Evolutionary conservation across 148 eudicot genomes (phyloP), one percentile per base, ranked within the genome.

Genomic region (Fallopia convolvulus): DNA sequence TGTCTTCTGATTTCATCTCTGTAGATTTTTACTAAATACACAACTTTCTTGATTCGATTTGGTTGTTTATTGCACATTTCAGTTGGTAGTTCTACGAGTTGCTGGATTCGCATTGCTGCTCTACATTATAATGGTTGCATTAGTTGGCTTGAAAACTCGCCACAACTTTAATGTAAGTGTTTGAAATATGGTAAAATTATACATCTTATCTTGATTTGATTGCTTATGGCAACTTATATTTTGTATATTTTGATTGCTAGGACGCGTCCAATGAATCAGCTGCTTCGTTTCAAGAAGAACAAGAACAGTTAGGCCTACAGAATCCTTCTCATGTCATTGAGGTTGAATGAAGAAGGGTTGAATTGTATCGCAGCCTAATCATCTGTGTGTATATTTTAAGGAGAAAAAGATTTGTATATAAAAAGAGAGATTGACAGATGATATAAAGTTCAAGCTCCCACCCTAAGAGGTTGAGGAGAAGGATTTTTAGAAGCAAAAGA

Each of bases 81-180:
- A 68, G 72, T 68, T 68, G 72, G 72, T 68, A 68, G 72, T 36
- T 6, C 21, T 68, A 33, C 44, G 72, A 6, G 44, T 68, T 17
- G 72, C 72, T 68, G 72, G 72, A 68, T 68, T 68, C 14, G 72
- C 72, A 3, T 68, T 68, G 72, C 46, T 68, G 8, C 72, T 68
- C 2, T 68, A 68, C 21, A 68, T 68, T 39, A 68, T 68, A 33
- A 33, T 39, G 42, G 46, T 68, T 1, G 72, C 72, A 39, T 39
- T 68, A 39, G 72, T 68, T 8, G 72, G 72, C 41, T 42, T 68
- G 44, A 42, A 42, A 68, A n/a, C 39, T 68, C 11, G n/a, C 41
- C 72, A 39, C 4, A 33, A 36, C 72, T 21, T 2, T 36, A 36
- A 68, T 68, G 72, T 68, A 36, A 33, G 72, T 68, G 39, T 17